A percentile compares a stretch with the other conserved stretches of the same genome.
These are phyloP conservation scores for Blastocladiella britannica DNA, from an alignment of 192 early-diverging fungal species.

Conservation along the genomic window DNA sequence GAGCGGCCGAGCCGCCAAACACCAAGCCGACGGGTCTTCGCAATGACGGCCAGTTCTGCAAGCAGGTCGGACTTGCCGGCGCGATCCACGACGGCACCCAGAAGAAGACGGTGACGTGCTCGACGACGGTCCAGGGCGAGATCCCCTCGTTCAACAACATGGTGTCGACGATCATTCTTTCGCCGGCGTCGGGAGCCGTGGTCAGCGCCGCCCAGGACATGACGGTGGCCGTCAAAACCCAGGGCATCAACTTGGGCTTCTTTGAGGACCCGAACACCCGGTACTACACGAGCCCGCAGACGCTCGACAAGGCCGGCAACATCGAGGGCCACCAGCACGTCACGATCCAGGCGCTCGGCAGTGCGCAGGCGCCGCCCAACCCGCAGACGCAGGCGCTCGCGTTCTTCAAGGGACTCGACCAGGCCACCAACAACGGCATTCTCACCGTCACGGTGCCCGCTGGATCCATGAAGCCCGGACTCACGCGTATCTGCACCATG, in stretches of 20 bases:
- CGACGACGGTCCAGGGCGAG: not conserved
- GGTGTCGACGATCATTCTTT: not conserved
- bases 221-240: not conserved
- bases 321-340: not conserved
- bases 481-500: conserved; percentile 6
- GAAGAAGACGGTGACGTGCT: not conserved
- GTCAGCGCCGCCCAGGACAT: not conserved
- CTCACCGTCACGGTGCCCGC: not conserved
- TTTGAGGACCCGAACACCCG: not conserved
- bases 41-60: not conserved
- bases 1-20: not conserved
- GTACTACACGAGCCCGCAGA: not conserved
- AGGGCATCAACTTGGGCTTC: not conserved
- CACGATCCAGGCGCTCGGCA: not conserved
- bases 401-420: not conserved
- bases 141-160: not conserved
- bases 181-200: not conserved
- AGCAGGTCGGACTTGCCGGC: not conserved
- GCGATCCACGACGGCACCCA: not conserved
- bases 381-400: not conserved
- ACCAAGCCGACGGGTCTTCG: not conserved
- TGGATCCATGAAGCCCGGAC: no score
- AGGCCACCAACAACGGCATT: not conserved
- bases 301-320: not conserved
- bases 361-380: not conserved